Evolutionary conservation across 1,284 basidiomycete genomes (phyloP).

Genomic region (Vanrija pseudolonga): DNA sequence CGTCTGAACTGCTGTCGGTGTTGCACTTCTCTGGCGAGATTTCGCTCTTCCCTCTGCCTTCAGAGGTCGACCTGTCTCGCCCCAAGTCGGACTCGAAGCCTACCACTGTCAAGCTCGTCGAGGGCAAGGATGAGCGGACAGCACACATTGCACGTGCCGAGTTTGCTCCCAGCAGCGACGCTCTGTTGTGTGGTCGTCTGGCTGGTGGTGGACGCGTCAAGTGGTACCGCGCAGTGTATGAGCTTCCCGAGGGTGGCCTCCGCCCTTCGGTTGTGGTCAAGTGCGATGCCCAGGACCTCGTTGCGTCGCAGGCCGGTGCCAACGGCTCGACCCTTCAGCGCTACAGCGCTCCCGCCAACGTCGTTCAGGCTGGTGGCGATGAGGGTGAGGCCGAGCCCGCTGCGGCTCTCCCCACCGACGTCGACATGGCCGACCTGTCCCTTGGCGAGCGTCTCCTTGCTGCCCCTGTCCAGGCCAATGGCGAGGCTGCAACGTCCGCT

Average conservation of each 20-base stretch:
- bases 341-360: constrained; percentile 36
- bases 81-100: constrained; percentile 41
- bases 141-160: constrained; percentile 28
- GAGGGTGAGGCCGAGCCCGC: constrained; percentile 47
- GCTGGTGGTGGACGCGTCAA: constrained; percentile 64
- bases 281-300: constrained; percentile 52
- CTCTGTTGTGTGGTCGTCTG: constrained; percentile 60
- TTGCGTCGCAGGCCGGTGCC: constrained; percentile 28
- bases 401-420: constrained; percentile 57
- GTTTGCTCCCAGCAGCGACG: constrained; percentile 49
- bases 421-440: constrained; percentile 80
- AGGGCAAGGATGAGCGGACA: constrained; percentile 40
- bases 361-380: constrained; percentile 28
- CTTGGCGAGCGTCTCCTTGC: constrained; percentile 81
- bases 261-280: constrained; percentile 50
- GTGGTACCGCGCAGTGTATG: constrained; percentile 61
- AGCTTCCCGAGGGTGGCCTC: constrained; percentile 54
- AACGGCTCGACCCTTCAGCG: constrained; percentile 35
- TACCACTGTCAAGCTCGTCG: constrained; percentile 35
- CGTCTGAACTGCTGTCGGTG: constrained; percentile 55
- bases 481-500: constrained; percentile 32
- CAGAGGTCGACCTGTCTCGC: constrained; percentile 51
- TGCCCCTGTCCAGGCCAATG: constrained; percentile 53
- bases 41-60: constrained; percentile 60
- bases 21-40: constrained; percentile 66